A percentile compares a stretch with the other conserved stretches of the same genome.
Conservation (phyloP, 805 yeast genomes). For the Maudiozyma serrabonitensis region DNA sequence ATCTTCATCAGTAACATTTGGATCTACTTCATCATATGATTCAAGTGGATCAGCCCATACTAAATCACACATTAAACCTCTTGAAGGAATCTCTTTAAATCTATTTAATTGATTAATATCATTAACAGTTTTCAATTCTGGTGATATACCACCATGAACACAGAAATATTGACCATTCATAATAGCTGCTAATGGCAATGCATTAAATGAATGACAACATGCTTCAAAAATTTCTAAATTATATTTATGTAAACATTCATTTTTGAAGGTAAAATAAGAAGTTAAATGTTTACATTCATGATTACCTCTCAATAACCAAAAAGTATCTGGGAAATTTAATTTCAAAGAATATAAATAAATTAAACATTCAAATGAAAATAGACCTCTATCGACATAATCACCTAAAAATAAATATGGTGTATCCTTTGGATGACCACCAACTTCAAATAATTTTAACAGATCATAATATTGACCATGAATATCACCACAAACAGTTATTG, state of each 20-base stretch:
- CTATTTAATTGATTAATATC: slow-evolving; percentile 66
- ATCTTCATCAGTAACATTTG: slow-evolving; percentile 3
- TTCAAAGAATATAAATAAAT: slow-evolving; percentile 72
- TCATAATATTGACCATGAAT: slow-evolving; percentile 95
- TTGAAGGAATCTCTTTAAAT: slow-evolving; percentile 86
- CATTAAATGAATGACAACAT: slow-evolving; percentile 68
- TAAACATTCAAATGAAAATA: slow-evolving; percentile 75
- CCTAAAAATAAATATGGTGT: slow-evolving; percentile 80
- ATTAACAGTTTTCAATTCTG: slow-evolving; percentile 60
- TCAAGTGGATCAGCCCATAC: slow-evolving; percentile 97
- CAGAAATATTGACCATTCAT: slow-evolving; percentile 93
- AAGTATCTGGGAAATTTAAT: slow-evolving; percentile 58
- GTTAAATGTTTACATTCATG: slow-evolving; percentile 93
- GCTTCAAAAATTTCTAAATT: slow-evolving; percentile 54
- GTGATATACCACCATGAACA: slow-evolving; percentile 93
- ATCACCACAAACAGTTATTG: slow-evolving; percentile 94
- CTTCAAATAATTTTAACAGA: slow-evolving; percentile 80
- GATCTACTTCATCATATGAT: slow-evolving; percentile 61
- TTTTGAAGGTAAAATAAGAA: slow-evolving; percentile 84
- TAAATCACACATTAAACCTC: slow-evolving; percentile 88
- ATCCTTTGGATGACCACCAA: slow-evolving; percentile 78
- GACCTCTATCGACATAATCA: slow-evolving; percentile 93
- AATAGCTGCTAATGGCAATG: slow-evolving; percentile 84
- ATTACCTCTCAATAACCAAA: slow-evolving; percentile 84
- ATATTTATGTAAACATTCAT: slow-evolving; percentile 84